A percentile compares a stretch with the other conserved stretches of the same genome.
phyloP scores from a whole-genome alignment of 129 eudicot genomes.

The Calendula officinalis region DNA sequence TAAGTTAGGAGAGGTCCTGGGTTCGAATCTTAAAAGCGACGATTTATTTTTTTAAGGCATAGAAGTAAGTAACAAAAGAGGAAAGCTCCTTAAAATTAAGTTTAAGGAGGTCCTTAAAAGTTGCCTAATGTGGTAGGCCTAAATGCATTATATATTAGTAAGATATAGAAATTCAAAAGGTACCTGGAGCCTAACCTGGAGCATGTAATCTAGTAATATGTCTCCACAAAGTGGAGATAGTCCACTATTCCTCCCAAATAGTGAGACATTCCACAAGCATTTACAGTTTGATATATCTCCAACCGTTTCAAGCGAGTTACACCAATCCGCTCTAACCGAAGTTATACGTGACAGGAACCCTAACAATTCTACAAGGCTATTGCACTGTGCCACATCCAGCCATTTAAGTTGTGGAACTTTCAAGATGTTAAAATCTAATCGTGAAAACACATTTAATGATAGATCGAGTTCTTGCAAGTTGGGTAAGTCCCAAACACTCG shows the following conservation, averaged over 20 bases:
- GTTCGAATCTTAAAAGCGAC: too few species aligned
- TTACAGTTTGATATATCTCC: not conserved
- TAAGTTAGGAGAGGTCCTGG: too few species aligned
- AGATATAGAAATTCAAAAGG: not conserved
- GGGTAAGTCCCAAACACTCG: not conserved
- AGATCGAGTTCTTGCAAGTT: constrained; percentile 14
- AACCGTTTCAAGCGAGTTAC: not conserved
- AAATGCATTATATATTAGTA: too few species aligned
- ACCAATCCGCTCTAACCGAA: not conserved
- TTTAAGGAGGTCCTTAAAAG: too few species aligned
- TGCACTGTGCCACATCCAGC: not conserved
- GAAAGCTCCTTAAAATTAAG: too few species aligned
- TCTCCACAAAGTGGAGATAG: not conserved
- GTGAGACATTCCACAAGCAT: not conserved
- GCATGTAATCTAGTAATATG: not conserved
- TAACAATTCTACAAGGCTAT: not conserved
- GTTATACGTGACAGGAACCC: constrained; percentile 5
- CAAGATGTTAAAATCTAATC: not conserved
- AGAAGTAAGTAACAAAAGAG: too few species aligned
- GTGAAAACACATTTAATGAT: not conserved
- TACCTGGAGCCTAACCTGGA: constrained; percentile 5
- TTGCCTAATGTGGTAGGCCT: too few species aligned
- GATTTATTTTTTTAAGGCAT: too few species aligned
- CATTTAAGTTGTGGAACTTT: not conserved
- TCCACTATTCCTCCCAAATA: not conserved